These are phyloP conservation scores for Ophiocordyceps robertsii DNA, from an alignment of 2,329 filamentous ascomycete genomes.

Conservation along the genomic window DNA sequence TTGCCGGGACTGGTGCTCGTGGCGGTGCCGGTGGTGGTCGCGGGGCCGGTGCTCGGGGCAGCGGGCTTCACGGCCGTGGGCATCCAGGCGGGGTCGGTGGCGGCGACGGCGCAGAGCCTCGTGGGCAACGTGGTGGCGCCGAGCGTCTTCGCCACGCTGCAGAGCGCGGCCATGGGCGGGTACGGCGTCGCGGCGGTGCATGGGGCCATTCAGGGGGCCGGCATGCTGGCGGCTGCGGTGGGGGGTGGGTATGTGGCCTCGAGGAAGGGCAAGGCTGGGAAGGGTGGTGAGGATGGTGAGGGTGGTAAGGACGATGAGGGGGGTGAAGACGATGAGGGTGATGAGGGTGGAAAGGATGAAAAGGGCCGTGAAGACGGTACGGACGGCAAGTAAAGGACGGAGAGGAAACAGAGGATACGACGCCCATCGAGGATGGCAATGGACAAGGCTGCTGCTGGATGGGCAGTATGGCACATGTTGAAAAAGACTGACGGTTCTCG, in stretches of 20 bases:
- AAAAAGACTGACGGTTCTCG: too few species aligned
- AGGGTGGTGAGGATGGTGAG: neutral
- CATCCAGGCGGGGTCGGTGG: neutral
- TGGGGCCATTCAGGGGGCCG: conserved; percentile 6
- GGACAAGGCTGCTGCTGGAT: neutral
- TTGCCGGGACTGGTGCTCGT: neutral
- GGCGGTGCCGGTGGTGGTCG: neutral
- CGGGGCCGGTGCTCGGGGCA: neutral
- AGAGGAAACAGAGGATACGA: too few species aligned
- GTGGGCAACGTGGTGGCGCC: conserved; percentile 12
- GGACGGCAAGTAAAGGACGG: neutral
- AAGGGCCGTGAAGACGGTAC: neutral
- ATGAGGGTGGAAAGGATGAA: neutral
- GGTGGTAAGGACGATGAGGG: neutral
- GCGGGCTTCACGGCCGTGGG: neutral
- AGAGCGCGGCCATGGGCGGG: conserved; percentile 16
- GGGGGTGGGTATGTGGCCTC: neutral
- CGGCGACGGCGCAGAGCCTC: conserved; percentile 7
- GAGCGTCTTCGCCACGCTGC: conserved; percentile 13
- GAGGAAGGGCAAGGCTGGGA: neutral
- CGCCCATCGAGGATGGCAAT: neutral
- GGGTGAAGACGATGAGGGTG: neutral
- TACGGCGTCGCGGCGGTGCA: conserved; percentile 9
- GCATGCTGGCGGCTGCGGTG: neutral
- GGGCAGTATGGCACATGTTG: too few species aligned